A percentile compares a stretch with the other conserved stretches of the same genome.
Evolutionary conservation across 768 basidiomycete genomes (phyloP).

Genomic region (Suillus bovinus): DNA sequence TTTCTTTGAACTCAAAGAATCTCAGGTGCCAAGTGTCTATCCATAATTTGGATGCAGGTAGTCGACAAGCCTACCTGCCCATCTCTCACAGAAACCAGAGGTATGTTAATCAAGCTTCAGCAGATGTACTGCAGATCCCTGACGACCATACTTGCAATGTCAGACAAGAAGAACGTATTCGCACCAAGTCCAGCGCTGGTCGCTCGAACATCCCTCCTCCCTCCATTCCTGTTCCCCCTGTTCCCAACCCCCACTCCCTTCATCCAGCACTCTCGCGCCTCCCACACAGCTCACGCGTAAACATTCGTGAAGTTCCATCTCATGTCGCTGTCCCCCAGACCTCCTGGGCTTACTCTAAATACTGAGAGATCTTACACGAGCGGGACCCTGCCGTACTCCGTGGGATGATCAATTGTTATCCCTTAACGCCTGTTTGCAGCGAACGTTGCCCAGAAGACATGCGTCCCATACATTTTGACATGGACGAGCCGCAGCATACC

Average conservation of each 20-base stretch:
- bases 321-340: background rate
- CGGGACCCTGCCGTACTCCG: background rate
- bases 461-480: conserved; percentile 12
- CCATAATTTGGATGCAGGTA: too few relatives aligned
- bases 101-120: too few relatives aligned
- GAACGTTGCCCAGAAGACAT: conserved; percentile 2
- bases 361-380: background rate
- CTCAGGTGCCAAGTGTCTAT: too few relatives aligned
- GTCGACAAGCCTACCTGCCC: too few relatives aligned
- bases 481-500: background rate
- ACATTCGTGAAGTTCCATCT: conserved; percentile 1
- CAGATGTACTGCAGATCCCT: too few relatives aligned
- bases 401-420: conserved; percentile 2
- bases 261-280: conserved; percentile 1
- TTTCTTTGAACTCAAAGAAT: too few relatives aligned
- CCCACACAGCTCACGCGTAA: conserved; percentile 1
- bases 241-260: background rate
- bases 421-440: background rate
- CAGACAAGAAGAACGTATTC: conserved; percentile 7
- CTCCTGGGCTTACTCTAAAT: background rate
- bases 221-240: background rate
- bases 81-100: background rate
- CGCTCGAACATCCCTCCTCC: background rate
- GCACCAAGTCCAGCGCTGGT: conserved; percentile 3
- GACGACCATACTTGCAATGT: conserved; percentile 4